phyloP scores from a whole-genome alignment of 257 asterid species.

The Scutellaria baicalensis region DNA sequence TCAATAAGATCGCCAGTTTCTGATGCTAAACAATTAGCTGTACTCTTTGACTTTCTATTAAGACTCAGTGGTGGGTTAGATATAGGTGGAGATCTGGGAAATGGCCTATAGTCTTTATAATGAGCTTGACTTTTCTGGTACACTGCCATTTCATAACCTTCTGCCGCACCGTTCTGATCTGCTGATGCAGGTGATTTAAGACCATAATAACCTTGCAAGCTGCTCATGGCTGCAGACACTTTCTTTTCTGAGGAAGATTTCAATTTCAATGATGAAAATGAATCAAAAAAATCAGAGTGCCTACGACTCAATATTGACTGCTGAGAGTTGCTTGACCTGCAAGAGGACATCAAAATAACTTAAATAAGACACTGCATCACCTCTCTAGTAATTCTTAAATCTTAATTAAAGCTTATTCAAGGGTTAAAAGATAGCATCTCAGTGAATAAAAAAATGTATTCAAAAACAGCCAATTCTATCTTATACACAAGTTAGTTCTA shows the following conservation, averaged over 20 bases:
- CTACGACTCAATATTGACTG: constrained; percentile 37
- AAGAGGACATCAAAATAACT: constrained; percentile 5
- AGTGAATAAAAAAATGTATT: not conserved
- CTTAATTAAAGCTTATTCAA: not conserved
- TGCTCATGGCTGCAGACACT: constrained; percentile 59
- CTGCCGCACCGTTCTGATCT: constrained; percentile 22
- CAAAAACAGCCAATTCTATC: not conserved
- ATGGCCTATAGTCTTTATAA: constrained; percentile 44
- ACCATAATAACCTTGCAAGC: constrained; percentile 53
- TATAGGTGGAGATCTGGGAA: constrained; percentile 18
- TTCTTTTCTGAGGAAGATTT: constrained; percentile 46
- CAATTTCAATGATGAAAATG: constrained; percentile 66
- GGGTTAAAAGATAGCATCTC: not conserved
- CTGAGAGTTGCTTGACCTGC: constrained; percentile 62
- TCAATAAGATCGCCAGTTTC: constrained; percentile 28
- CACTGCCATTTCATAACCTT: constrained; percentile 43
- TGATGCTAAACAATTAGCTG: constrained; percentile 42
- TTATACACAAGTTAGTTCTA: not conserved
- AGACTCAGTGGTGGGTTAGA: constrained; percentile 46
- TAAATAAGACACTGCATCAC: not conserved
- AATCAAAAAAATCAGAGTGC: constrained; percentile 65
- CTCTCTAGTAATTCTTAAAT: not conserved
- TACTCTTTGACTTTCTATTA: constrained; percentile 60
- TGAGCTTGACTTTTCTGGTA: constrained; percentile 42
- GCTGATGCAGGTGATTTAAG: constrained; percentile 26